Evolutionary conservation across 2,329 filamentous ascomycete genomes (phyloP), one percentile per base, ranked within the genome.

Genomic region (Monilinia aucupariae): DNA sequence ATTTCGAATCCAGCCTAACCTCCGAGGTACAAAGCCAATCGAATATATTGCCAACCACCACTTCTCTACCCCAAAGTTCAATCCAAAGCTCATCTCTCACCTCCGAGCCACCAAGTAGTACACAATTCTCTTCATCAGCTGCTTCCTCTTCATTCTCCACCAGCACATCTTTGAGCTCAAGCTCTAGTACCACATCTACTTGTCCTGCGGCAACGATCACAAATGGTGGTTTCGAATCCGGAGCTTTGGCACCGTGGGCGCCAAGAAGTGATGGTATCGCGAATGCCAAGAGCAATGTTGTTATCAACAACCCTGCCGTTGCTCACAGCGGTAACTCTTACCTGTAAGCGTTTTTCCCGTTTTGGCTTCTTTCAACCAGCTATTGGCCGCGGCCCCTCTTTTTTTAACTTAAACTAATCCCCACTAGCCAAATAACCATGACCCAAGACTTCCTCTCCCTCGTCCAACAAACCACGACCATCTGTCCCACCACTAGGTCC

Each of bases 201-300:
- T 61, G 59, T 17, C 59, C 59, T 20, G 27, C 51, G 2, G 48
- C 59, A 30, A 47, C 49, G n/a, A 61, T 61, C n/a, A 48, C 59
- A 6, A 61, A 61, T n/a, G 59, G 50, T 55, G 59, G 49, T 13
- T 61, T 61, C 4, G 59, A 61, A 47, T 54, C 37, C 4, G 49
- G 59, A n/a, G 27, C 12, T 34, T 34, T 61, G 13, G 39, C 49
- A 20, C 59, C 59, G 20, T 61, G 59, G 59, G 50, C 59, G 13
- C 49, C 59, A 37, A 34, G 49, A 45, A 45, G 37, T 37, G 49
- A 47, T 37, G 49, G 49, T 37, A 37, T 47, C 10, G 59, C 59
- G 5, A 43, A 52, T 12, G 30, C 49, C 12, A 47, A 61, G 59
- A 61, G 49, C 17, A 54, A 54, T 13, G n/a, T 54, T n/a, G 39